A percentile compares a stretch with the other conserved stretches of the same genome.
Conservation (phyloP, 495 filamentous ascomycete genomes). For the Pyrenula aspistea region DNA sequence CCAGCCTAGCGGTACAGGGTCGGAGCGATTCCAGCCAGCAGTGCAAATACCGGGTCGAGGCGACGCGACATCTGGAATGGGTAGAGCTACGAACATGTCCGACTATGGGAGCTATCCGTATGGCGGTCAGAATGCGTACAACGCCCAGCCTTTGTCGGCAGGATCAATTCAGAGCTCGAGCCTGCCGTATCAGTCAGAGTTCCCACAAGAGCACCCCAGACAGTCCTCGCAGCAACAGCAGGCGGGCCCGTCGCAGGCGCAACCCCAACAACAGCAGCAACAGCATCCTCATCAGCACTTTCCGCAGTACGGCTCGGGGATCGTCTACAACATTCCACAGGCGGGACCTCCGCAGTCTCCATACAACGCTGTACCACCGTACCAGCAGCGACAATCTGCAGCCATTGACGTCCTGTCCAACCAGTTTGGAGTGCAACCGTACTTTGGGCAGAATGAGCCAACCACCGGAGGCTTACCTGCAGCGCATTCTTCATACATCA, state of each 20-base stretch:
- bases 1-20: slow-evolving; percentile 12
- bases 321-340: slow-evolving; percentile 74
- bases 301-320: slow-evolving; percentile 45
- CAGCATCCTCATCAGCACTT: slow-evolving; percentile 23
- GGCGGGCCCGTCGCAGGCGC: slow-evolving; percentile 8
- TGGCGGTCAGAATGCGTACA: slow-evolving; percentile 15
- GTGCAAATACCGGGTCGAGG: slow-evolving; percentile 1
- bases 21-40: slow-evolving; percentile 23
- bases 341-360: slow-evolving; percentile 50
- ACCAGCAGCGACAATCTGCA: slow-evolving; percentile 63
- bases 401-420: slow-evolving; percentile 66
- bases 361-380: slow-evolving; percentile 73
- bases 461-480: slow-evolving; percentile 48
- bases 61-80: background rate
- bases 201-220: background rate
- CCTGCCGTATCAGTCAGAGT: slow-evolving; percentile 13
- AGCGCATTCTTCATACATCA: slow-evolving; percentile 35
- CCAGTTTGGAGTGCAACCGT: slow-evolving; percentile 60
- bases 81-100: slow-evolving; percentile 9
- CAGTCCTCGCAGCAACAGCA: slow-evolving; percentile 1
- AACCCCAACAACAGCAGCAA: slow-evolving; percentile 12
- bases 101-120: slow-evolving; percentile 32
- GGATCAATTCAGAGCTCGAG: slow-evolving; percentile 22
- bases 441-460: slow-evolving; percentile 61
- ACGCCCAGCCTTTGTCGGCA: slow-evolving; percentile 16